These are phyloP conservation scores for Cyberlindnera mycetangii DNA, from an alignment of 805 yeast genomes.

Conservation along the genomic window DNA sequence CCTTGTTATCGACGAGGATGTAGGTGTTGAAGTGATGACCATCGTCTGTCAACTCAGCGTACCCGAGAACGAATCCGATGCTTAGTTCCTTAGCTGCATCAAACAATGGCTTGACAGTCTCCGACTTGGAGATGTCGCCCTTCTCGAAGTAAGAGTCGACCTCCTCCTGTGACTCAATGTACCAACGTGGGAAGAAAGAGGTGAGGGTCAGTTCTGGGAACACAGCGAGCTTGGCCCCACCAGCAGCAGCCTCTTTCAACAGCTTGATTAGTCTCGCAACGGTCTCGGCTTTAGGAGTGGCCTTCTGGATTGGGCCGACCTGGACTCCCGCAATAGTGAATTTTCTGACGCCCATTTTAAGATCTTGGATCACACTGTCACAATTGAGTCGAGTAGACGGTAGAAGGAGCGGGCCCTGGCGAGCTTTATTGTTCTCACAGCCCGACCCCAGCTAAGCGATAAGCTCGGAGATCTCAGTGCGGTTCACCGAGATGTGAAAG, in stretches of 20 bases:
- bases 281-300: slow-evolving; percentile 30
- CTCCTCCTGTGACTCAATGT: slow-evolving; percentile 33
- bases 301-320: slow-evolving; percentile 34
- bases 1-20: slow-evolving; percentile 32
- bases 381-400: too few relatives aligned
- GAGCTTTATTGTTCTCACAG: not conserved
- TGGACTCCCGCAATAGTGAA: slow-evolving; percentile 35
- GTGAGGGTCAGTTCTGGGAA: slow-evolving; percentile 38
- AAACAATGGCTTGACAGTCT: slow-evolving; percentile 30
- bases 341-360: slow-evolving; percentile 24
- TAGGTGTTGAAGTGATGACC: slow-evolving; percentile 36
- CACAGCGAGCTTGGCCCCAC: slow-evolving; percentile 33
- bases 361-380: too few relatives aligned
- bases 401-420: too few relatives aligned
- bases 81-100: slow-evolving; percentile 30
- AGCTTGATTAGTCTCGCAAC: slow-evolving; percentile 31
- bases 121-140: slow-evolving; percentile 33
- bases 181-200: slow-evolving; percentile 37
- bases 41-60: slow-evolving; percentile 37
- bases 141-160: slow-evolving; percentile 35
- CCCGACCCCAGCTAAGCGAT: not conserved
- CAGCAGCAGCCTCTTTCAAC: slow-evolving; percentile 30
- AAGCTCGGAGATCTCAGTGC: slow-evolving; percentile 3
- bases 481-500: slow-evolving; percentile 1
- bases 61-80: slow-evolving; percentile 35